Percentiles rank a stretch among this genome's conserved stretches.
These are phyloP conservation scores for Leccinum fallax DNA, from an alignment of 1,284 basidiomycete genomes.

Conservation along the genomic window DNA sequence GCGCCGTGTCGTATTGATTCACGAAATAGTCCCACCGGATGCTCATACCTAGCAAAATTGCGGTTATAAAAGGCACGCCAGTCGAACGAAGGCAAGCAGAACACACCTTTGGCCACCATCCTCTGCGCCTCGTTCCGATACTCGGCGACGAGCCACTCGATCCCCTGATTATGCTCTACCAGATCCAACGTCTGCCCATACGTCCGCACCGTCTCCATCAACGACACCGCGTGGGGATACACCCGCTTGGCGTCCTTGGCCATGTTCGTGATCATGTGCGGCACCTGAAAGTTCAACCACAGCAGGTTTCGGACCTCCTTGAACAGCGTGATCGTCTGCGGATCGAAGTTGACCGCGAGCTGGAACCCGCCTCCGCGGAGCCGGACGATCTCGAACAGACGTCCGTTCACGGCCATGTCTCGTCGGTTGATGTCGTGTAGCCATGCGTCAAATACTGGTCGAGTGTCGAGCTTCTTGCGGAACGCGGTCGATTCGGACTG, in stretches of 20 bases:
- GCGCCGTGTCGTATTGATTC: slow-evolving; percentile 83
- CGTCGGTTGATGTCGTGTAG: slow-evolving; percentile 91
- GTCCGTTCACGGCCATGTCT: neutral
- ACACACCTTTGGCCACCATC: neutral
- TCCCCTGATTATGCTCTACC: neutral
- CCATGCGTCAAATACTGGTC: slow-evolving; percentile 83
- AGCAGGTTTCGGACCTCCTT: neutral
- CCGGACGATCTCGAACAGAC: neutral
- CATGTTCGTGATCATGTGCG: neutral
- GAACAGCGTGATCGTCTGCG: neutral
- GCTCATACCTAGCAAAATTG: slow-evolving; percentile 66
- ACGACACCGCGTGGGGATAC: neutral
- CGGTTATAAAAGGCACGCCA: neutral
- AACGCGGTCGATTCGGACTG: slow-evolving; percentile 83
- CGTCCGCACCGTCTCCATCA: neutral
- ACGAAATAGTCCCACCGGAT: slow-evolving; percentile 98
- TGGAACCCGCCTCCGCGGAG: neutral
- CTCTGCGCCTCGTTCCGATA: slow-evolving; percentile 27
- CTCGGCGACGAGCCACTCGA: neutral
- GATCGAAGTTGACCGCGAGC: neutral
- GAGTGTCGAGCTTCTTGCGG: slow-evolving; percentile 81
- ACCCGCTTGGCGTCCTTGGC: neutral
- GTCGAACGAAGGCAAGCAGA: neutral
- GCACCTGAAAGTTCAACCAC: neutral
- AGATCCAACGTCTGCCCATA: neutral